Evolutionary conservation across 2,329 filamentous ascomycete genomes (phyloP), one percentile per base, ranked within the genome.

Genomic region (Tolypocladium nubicola): DNA sequence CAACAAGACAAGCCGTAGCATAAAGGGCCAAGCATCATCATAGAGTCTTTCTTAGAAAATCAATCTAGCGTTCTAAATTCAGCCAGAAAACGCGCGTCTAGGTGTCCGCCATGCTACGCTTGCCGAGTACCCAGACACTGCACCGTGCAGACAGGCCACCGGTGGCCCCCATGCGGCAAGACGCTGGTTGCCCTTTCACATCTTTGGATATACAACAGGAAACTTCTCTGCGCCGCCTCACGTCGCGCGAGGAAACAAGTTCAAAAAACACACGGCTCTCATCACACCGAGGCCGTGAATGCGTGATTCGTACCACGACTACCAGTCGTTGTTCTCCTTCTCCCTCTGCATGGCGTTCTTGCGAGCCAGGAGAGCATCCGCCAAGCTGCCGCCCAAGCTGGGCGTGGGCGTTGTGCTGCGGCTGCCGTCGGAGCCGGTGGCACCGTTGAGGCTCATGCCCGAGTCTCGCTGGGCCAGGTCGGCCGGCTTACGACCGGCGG

Each of bases 301-400:
- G 54, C 54, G 35, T 50, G 50, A 30, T 33, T 39, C 30, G 47
- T 40, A 30, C 33, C 16, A 45, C 55, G 23, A 41, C 65, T 69
- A 88, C 86, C 86, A 88, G 67, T 89, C 84, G 62, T 88, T 86
- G 52, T 88, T 85, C 21, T 88, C 81, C 57, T 82, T 78, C 70
- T 83, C 83, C 66, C 80, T 83, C 66, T 86, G 84, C 86, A 90
- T 90, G 7, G 87, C 87, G 62, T 83, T 85, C 75, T 92, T 87
- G 65, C 89, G 79, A 49, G 87, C 87, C 64, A 88, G 76, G 64
- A 94, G 74, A n/a, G 88, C 88, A 68, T 92, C 88, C 2, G 89
- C 89, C 63, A 94, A 73, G 52, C 88, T 89, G 53, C 87, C 87
- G 4, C 83, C 86, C 60, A 90, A 69, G 68, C 86, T 89, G 16